These are phyloP conservation scores for Solanum ossicruentum DNA, from an alignment of 257 asterid genomes.

Conservation along the genomic window DNA sequence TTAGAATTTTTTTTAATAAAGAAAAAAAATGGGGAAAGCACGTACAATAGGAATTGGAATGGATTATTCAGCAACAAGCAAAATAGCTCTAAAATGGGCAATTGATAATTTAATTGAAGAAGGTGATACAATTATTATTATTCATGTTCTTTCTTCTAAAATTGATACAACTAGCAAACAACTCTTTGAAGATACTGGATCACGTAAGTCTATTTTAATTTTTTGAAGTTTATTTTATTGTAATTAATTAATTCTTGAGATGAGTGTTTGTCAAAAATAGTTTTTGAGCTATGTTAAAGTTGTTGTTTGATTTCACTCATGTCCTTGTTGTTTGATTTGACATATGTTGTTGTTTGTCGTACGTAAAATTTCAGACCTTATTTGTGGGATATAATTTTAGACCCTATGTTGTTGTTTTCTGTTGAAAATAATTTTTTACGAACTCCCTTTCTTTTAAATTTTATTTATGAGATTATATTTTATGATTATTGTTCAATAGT, in stretches of 20 bases:
- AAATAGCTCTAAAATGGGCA: conserved; percentile 57
- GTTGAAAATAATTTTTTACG: too few relatives aligned
- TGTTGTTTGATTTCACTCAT: too few relatives aligned
- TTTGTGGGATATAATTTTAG: too few relatives aligned
- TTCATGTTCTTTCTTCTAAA: conserved; percentile 69
- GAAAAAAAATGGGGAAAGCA: conserved; percentile 18
- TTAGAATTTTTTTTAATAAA: neutral
- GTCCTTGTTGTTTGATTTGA: neutral
- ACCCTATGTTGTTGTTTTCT: too few relatives aligned
- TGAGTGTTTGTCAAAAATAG: neutral
- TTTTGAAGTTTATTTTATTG: neutral
- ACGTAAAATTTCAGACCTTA: too few relatives aligned
- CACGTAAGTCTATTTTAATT: conserved; percentile 23
- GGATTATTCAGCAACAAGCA: conserved; percentile 73
- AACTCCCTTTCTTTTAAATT: rapidly evolving
- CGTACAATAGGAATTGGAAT: conserved; percentile 55
- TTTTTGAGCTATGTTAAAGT: neutral
- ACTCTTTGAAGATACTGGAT: conserved; percentile 68
- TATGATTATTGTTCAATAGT: too few relatives aligned
- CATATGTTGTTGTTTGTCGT: neutral
- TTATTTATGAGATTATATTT: neutral
- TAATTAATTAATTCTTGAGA: neutral
- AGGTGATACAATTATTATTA: conserved; percentile 44
- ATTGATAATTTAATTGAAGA: conserved; percentile 39
- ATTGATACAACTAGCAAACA: conserved; percentile 52